These are phyloP conservation scores for Xerocomellus dryophilus DNA, from an alignment of 768 basidiomycete genomes.

Conservation along the genomic window DNA sequence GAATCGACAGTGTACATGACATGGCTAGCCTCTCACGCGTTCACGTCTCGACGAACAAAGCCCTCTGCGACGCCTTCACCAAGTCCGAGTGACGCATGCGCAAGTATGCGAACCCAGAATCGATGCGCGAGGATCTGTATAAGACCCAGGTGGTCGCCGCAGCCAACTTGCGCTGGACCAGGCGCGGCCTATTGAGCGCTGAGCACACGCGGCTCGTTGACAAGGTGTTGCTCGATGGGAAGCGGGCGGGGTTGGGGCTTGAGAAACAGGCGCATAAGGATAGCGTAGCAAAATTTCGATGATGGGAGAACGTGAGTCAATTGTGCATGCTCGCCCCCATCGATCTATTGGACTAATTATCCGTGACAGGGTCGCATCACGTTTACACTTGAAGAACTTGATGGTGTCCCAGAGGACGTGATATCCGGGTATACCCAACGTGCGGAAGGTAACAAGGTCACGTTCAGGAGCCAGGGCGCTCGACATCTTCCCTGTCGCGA, in stretches of 20 bases:
- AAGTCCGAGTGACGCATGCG: constrained; percentile 67
- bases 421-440: constrained; percentile 73
- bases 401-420: constrained; percentile 79
- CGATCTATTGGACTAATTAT: neutral
- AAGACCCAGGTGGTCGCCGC: constrained; percentile 71
- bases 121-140: constrained; percentile 81
- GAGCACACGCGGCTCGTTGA: constrained; percentile 78
- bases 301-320: constrained; percentile 64
- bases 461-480: constrained; percentile 84
- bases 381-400: constrained; percentile 71
- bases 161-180: constrained; percentile 67
- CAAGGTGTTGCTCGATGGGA: constrained; percentile 77
- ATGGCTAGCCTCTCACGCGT: neutral
- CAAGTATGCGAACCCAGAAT: constrained; percentile 70
- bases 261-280: constrained; percentile 56
- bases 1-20: constrained; percentile 31
- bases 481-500: constrained; percentile 74
- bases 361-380: constrained; percentile 50
- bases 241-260: constrained; percentile 72
- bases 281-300: constrained; percentile 77
- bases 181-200: constrained; percentile 53
- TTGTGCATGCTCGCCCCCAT: neutral
- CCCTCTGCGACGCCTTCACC: constrained; percentile 80
- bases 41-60: constrained; percentile 67
- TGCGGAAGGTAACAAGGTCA: constrained; percentile 56